Conservation (phyloP, 129 eudicot genomes). For the Centrapalus pauciflorus region DNA sequence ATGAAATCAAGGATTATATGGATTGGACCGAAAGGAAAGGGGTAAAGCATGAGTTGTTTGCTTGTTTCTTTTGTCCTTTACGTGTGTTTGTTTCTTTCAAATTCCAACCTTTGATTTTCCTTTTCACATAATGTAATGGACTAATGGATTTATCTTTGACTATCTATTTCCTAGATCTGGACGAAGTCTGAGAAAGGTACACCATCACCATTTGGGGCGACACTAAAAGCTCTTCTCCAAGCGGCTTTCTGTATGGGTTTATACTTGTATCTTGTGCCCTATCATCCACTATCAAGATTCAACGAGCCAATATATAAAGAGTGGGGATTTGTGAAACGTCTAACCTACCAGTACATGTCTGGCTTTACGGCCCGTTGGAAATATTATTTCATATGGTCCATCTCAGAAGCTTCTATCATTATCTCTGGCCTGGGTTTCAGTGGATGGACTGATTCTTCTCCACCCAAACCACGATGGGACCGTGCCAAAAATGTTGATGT, state of each 20-base stretch:
- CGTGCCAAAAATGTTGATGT: constrained; percentile 92
- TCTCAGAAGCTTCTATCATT: constrained; percentile 84
- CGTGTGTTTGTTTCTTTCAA: not conserved
- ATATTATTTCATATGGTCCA: constrained; percentile 94
- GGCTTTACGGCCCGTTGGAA: constrained; percentile 93
- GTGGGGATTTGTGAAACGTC: constrained; percentile 71
- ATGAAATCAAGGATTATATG: constrained; percentile 84
- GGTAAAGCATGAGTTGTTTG: constrained; percentile 35
- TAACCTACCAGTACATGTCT: constrained; percentile 77
- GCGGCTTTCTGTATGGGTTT: constrained; percentile 90
- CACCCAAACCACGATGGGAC: constrained; percentile 79
- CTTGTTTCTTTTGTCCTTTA: not conserved
- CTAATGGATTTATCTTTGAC: not conserved
- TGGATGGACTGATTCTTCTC: constrained; percentile 86
- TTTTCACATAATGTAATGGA: not conserved
- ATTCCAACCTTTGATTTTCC: not conserved
- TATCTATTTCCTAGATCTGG: constrained; percentile 56
- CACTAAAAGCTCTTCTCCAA: constrained; percentile 69
- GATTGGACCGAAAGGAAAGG: constrained; percentile 90
- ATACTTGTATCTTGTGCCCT: constrained; percentile 71
- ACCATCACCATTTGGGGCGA: constrained; percentile 62
- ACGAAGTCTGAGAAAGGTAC: constrained; percentile 35
- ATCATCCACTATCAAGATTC: constrained; percentile 67
- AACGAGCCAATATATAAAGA: constrained; percentile 64
- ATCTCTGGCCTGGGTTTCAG: constrained; percentile 88